phyloP scores from a whole-genome alignment of 108 stramenopile species.

The Bacterosira constricta region DNA sequence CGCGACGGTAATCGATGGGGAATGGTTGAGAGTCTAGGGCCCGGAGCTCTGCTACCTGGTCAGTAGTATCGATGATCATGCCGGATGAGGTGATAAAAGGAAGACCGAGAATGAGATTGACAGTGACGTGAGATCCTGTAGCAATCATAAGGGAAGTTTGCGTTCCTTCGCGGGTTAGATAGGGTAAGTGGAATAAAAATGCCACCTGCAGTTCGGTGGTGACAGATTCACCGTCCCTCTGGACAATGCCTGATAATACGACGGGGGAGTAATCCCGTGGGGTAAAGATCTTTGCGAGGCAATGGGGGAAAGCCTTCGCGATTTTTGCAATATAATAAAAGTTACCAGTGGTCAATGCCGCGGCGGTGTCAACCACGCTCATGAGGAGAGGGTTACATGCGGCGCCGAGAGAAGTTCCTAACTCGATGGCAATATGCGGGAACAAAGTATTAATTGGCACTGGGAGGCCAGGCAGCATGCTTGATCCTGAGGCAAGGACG shows the following conservation, averaged over 20 bases:
- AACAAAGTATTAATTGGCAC: neutral
- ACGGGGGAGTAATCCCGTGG: neutral
- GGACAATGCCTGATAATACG: neutral
- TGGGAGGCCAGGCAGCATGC: too few species aligned
- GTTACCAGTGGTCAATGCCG: neutral
- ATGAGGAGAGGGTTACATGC: neutral
- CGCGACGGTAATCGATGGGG: neutral
- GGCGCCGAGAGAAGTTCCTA: neutral
- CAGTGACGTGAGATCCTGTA: neutral
- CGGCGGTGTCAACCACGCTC: neutral
- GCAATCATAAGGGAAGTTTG: neutral
- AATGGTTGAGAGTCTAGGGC: neutral
- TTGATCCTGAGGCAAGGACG: too few species aligned
- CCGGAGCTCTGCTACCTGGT: neutral
- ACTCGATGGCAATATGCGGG: neutral
- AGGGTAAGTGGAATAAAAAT: neutral
- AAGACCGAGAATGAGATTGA: slow-evolving; percentile 5
- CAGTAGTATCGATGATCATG: neutral
- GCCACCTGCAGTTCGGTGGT: neutral
- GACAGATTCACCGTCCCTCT: neutral
- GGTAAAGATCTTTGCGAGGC: neutral
- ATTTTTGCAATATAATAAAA: neutral
- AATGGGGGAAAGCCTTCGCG: neutral
- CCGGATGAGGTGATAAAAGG: slow-evolving; percentile 3
- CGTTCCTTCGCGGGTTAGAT: neutral